phyloP scores from a whole-genome alignment of 1,284 basidiomycete genomes.

The Ceratobasidium theobromae region DNA sequence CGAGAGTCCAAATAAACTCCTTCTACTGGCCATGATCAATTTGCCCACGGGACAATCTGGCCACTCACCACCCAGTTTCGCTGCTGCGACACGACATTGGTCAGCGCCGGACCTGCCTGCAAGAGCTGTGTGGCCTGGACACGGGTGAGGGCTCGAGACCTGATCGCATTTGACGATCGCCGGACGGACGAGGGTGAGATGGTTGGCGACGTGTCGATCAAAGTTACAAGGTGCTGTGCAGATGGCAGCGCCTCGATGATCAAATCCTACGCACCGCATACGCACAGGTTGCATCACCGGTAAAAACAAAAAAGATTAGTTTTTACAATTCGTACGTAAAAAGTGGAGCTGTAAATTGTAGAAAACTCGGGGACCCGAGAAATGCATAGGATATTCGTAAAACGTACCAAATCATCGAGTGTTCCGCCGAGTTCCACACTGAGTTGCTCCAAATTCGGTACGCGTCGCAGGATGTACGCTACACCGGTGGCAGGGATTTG shows the following conservation, averaged over 20 bases:
- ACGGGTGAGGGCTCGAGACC: conserved; percentile 8
- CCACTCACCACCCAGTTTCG: conserved; percentile 23
- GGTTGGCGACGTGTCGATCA: conserved; percentile 26
- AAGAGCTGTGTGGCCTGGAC: conserved; percentile 19
- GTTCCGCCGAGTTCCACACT: conserved; percentile 15
- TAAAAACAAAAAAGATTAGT: not conserved
- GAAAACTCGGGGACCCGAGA: not conserved
- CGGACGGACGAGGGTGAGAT: not conserved
- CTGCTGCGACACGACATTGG: conserved; percentile 18
- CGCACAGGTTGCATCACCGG: not conserved
- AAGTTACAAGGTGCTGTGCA: conserved; percentile 13
- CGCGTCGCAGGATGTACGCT: conserved; percentile 5
- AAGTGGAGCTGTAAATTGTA: not conserved
- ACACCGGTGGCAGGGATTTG: not conserved
- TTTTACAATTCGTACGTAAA: not conserved
- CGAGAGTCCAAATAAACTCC: conserved; percentile 6
- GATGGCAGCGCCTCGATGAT: conserved; percentile 24
- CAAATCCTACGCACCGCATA: not conserved
- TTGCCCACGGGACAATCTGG: not conserved
- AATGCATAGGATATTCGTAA: not conserved
- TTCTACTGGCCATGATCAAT: conserved; percentile 10
- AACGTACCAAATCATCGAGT: conserved; percentile 25
- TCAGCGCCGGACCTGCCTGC: conserved; percentile 14
- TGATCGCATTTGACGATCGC: not conserved
- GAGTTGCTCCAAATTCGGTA: conserved; percentile 28